Base-by-base conservation (phyloP, 495 filamentous ascomycete species). In the Lindgomyces ingoldianus region DNA sequence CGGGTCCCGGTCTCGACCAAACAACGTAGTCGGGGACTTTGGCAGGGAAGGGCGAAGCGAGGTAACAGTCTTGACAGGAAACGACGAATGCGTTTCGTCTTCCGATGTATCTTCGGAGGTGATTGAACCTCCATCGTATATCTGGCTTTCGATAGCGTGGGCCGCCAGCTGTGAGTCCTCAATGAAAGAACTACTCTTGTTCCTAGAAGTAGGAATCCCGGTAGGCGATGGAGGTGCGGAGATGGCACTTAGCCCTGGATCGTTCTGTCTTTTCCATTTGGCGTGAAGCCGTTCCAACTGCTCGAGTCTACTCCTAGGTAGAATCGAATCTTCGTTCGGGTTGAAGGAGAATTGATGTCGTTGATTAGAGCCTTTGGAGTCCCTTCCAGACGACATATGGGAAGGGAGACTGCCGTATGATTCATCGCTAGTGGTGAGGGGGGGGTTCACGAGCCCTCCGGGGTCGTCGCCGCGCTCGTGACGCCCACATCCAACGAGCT, bases 81-180 rank as follows among this genome's bases (percentile, higher is more conserved):
- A 24, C 21, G 0, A 21, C 44, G 11, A 39, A 11, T n/a, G n/a
- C 19, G 14, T 10, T 39, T 65, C 62, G 16, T 59, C 46, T 22
- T 65, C 62, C 18, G 51, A 64, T 22, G 60, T 57, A 24, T 58
- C 54, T 25, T 62, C 50, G 1, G 52, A 62, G 39, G 64, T 55
- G 3, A 27, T 49, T 24, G 63, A 70, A 2, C 16, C 18, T 26
- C 55, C 19, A 24, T 64, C 59, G 4, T 22, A 33, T 2, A 77
- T 41, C 30, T 75, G 72, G 29, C 71, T 75, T 24, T 75, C 62
- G 11, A 77, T 33, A 8, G 64, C 71, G 41, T 67, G 48, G 44
- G 59, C 67, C 11, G 72, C 74, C 18, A 72, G 42, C 55, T 74
- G 74, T 2, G 75, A 70, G 33, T 74, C 73, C 14, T 75, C 74